Evolutionary conservation across 1,284 basidiomycete species (phyloP), one percentile per base, ranked within the genome.

Genomic region (Lentinus polychrous): DNA sequence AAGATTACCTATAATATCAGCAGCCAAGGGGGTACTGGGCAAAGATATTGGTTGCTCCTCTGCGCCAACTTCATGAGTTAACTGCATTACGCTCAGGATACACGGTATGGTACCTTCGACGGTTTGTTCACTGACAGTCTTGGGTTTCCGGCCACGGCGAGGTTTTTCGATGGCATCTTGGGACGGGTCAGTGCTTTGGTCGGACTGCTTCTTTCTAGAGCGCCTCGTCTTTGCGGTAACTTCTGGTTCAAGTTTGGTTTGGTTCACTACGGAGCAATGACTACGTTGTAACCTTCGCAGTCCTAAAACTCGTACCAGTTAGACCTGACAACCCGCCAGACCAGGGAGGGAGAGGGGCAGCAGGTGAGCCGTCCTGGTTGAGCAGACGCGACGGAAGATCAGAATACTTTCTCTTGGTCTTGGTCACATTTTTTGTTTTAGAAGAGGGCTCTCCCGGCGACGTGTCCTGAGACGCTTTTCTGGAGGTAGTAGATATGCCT

Each of bases 1-100:
- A 33, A 87, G 73, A 62, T 94, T 91, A 15, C 78, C 67, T 52
- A 81, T 72, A 18, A 96, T 83, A 55, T 82, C 81, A 44, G 65
- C 72, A 2, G 88, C 83, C 5, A 95, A 75, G 41, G 72, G 66
- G 35, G 70, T 82, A 41, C 70, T 72, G 15, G 81, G 73, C 15
- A 27, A 10, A 27, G 27, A 10, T 27, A 27, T 27, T 10, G 10
- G 27, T 27, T 27, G 27, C 14, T 37, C 36, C 4, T 20, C n/a
- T 37, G 14, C 12, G 14, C 7, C n/a, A 15, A 4, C n/a, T 15
- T 37, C 6, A 14, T n/a, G 36, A 37, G 36, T 37, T 37, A 7
- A 4, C 36, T 15, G 36, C n/a, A 14, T 27, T 5, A 27, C 27
- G 27, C 27, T 10, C 5, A 27, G 10, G 4, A 27, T 27, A 10